phyloP scores from a whole-genome alignment of 208 protist species.

The Lotmaria passim region DNA sequence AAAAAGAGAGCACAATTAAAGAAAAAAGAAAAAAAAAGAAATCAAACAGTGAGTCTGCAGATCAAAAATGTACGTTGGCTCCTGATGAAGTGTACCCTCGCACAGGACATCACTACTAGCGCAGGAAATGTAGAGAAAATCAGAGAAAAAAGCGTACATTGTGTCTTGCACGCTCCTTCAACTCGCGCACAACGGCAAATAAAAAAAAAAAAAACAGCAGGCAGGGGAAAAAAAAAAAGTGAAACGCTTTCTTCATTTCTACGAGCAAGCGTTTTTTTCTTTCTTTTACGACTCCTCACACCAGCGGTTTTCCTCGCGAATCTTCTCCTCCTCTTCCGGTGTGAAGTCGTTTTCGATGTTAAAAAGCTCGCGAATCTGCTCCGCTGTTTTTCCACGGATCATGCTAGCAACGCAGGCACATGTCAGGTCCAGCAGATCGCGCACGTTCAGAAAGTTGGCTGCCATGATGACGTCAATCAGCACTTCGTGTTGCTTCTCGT shows the following conservation, averaged over 20 bases:
- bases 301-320: slow-evolving; percentile 88
- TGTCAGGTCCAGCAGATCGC: slow-evolving; percentile 93
- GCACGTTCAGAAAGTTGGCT: slow-evolving; percentile 95
- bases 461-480: slow-evolving; percentile 95
- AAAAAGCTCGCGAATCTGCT: slow-evolving; percentile 94
- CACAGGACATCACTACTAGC: too few relatives aligned
- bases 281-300: slow-evolving; percentile 75
- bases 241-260: not conserved
- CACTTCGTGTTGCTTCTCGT: slow-evolving; percentile 86
- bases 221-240: not conserved
- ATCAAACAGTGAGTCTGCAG: not conserved
- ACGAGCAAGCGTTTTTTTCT: not conserved
- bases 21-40: not conserved
- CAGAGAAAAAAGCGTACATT: not conserved
- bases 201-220: not conserved
- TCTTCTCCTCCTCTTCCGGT: slow-evolving; percentile 94
- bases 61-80: too few relatives aligned
- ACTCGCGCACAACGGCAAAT: not conserved
- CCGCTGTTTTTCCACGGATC: slow-evolving; percentile 94
- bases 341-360: slow-evolving; percentile 97
- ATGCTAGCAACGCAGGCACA: slow-evolving; percentile 93
- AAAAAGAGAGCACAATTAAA: not conserved
- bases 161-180: not conserved
- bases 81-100: too few relatives aligned
- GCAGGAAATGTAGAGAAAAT: not conserved